Evolutionary conservation across 495 filamentous ascomycete genomes (phyloP).

Genomic region (Aspergillus hancockii): DNA sequence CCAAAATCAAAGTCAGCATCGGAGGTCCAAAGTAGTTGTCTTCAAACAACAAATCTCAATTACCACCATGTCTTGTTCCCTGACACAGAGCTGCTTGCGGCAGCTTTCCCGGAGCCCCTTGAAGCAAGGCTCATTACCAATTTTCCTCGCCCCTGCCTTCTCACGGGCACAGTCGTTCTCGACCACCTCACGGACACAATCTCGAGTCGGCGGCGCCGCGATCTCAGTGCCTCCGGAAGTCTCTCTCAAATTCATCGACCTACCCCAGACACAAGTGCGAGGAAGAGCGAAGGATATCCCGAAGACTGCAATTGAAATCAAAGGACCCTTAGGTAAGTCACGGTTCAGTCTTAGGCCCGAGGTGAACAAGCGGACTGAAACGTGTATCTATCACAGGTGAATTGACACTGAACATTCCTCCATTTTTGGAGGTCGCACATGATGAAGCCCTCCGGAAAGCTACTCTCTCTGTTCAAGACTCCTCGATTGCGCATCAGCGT

Average conservation of each 20-base stretch:
- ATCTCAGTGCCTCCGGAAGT: slow-evolving; percentile 85
- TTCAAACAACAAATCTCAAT: slow-evolving; percentile 25
- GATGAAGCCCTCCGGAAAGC: slow-evolving; percentile 62
- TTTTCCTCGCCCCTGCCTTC: slow-evolving; percentile 77
- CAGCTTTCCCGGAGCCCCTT: slow-evolving; percentile 42
- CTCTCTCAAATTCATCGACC: slow-evolving; percentile 62
- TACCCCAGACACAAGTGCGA: slow-evolving; percentile 51
- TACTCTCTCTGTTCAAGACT: slow-evolving; percentile 65
- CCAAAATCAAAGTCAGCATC: slow-evolving; percentile 41
- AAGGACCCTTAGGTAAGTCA: slow-evolving; percentile 70
- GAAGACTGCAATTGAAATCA: slow-evolving; percentile 61
- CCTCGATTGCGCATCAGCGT: slow-evolving; percentile 67
- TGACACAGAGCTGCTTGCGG: slow-evolving; percentile 43
- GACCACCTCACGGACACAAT: slow-evolving; percentile 60
- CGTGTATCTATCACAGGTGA: slow-evolving; percentile 49
- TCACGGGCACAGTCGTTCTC: slow-evolving; percentile 69
- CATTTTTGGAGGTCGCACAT: slow-evolving; percentile 69
- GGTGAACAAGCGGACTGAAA: slow-evolving; percentile 11
- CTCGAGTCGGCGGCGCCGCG: slow-evolving; percentile 81
- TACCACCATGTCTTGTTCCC: slow-evolving; percentile 34
- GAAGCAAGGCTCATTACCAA: slow-evolving; percentile 51
- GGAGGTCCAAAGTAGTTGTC: slow-evolving; percentile 18
- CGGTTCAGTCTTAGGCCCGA: neutral
- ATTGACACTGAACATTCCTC: slow-evolving; percentile 69
- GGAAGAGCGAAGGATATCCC: slow-evolving; percentile 54